Evolutionary conservation across 495 filamentous ascomycete genomes (phyloP), one percentile per base, ranked within the genome.

Genomic region (Penicillium chermesinum): DNA sequence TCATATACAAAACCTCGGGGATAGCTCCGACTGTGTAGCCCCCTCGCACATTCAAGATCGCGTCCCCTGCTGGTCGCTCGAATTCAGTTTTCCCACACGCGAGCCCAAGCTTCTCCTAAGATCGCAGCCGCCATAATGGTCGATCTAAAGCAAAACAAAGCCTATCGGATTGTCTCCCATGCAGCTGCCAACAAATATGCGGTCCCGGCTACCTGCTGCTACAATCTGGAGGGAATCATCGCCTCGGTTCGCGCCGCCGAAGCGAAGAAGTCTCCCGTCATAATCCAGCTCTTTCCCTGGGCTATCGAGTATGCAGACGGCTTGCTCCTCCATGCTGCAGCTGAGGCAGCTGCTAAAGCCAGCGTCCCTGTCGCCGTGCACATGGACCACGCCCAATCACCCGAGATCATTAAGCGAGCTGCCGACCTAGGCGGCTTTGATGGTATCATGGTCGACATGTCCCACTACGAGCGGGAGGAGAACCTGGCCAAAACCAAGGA

Each of bases 201-300:
- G 54, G 75, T 90, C 15, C 80, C 85, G 1, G 85, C 79, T 50
- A 86, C 88, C 80, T 88, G 84, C 71, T 85, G 80, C 74, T 94
- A 94, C 80, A 91, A 91, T 73, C 76, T 89, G 59, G 87, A 91
- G 72, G 82, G 82, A 56, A 86, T 91, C 65, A 78, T 90, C 39
- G 88, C 86, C 18, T 83, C 83, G 10, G 25, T 30, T 5, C 25
- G 25, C 4, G 35, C 87, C 3, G 88, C 88, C 46, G 85, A 89
- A 67, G 73, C 77, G 21, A 85, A 87, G 41, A 69, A 71, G 44
- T 87, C 86, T 0, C 85, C 88, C 0, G 81, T 85, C 48, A 88
- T 89, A 80, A 80, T 94, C 58, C 82, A 87, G 25, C 83, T 94
- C 64, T 91, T 94, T 71, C 88, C 88, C 44, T 94, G 88, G 88